These are phyloP conservation scores for Candida pseudofarinosa DNA, from an alignment of 805 yeast genomes.

Conservation along the genomic window DNA sequence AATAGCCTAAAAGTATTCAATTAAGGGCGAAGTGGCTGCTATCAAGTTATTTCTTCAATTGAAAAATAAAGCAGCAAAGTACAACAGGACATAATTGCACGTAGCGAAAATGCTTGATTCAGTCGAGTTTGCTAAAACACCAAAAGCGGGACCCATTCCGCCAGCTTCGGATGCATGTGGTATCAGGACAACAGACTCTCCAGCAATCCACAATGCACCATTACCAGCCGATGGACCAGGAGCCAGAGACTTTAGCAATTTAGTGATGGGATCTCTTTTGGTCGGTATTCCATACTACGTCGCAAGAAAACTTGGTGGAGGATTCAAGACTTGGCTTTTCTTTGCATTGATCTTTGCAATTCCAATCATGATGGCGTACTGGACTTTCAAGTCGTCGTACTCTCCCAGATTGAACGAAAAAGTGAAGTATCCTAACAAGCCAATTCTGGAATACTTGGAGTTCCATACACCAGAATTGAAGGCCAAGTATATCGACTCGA, in stretches of 20 bases:
- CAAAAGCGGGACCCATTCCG: constrained; percentile 30
- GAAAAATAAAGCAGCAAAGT: too few species aligned
- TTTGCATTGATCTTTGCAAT: constrained; percentile 51
- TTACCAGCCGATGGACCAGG: constrained; percentile 93
- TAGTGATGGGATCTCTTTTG: constrained; percentile 45
- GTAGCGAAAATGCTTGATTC: constrained; percentile 28
- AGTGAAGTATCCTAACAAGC: constrained; percentile 69
- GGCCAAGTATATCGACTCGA: constrained; percentile 51
- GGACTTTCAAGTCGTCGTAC: constrained; percentile 73
- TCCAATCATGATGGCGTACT: constrained; percentile 76
- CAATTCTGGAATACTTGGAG: constrained; percentile 74
- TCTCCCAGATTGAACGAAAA: constrained; percentile 81
- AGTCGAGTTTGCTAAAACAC: constrained; percentile 60
- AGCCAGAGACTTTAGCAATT: constrained; percentile 68
- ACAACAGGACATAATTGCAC: background rate
- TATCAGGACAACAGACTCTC: constrained; percentile 41
- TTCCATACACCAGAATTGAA: constrained; percentile 72
- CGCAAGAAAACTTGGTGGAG: constrained; percentile 64
- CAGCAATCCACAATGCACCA: constrained; percentile 81
- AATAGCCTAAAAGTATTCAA: background rate
- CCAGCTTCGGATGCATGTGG: constrained; percentile 32
- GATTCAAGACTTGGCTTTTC: constrained; percentile 63
- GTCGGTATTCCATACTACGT: constrained; percentile 59
- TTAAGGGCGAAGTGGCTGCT: background rate
- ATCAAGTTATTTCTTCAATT: background rate